These are phyloP conservation scores for Boletellus deceptivus DNA, from an alignment of 1,284 basidiomycete genomes.

Conservation along the genomic window DNA sequence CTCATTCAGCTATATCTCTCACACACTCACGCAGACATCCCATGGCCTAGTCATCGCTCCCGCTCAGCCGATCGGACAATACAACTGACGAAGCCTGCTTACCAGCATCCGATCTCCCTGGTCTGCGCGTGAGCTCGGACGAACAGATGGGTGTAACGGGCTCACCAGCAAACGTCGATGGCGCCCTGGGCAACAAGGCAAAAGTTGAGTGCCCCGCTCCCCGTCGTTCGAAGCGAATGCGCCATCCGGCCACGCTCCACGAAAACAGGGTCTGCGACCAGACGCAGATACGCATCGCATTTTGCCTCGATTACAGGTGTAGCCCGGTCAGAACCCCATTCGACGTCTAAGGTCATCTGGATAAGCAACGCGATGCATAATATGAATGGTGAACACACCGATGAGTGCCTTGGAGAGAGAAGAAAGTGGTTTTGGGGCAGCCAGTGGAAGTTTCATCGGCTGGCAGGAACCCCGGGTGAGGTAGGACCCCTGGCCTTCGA, in stretches of 20 bases:
- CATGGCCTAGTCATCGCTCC: slow-evolving; percentile 48
- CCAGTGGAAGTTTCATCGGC: slow-evolving; percentile 69
- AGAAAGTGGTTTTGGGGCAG: slow-evolving; percentile 61
- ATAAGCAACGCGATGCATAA: neutral
- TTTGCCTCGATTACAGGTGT: slow-evolving; percentile 63
- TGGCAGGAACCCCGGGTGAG: slow-evolving; percentile 51
- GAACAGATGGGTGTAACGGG: neutral
- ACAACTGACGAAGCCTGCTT: slow-evolving; percentile 15
- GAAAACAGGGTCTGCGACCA: slow-evolving; percentile 63
- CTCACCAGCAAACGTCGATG: slow-evolving; percentile 80
- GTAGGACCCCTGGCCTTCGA: slow-evolving; percentile 78
- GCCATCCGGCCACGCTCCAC: slow-evolving; percentile 81
- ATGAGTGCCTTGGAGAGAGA: slow-evolving; percentile 84
- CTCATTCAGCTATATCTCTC: neutral
- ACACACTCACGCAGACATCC: slow-evolving; percentile 73
- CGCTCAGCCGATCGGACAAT: neutral
- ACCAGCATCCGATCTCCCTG: slow-evolving; percentile 90
- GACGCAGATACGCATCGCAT: slow-evolving; percentile 66
- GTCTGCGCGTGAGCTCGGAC: slow-evolving; percentile 1
- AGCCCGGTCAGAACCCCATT: slow-evolving; percentile 88
- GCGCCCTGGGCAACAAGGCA: slow-evolving; percentile 80
- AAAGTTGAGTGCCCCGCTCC: slow-evolving; percentile 85
- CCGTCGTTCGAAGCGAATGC: slow-evolving; percentile 80
- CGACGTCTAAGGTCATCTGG: slow-evolving; percentile 54
- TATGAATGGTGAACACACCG: slow-evolving; percentile 37